phyloP scores from a whole-genome alignment of 768 basidiomycete species.

The Lepiota venenata region DNA sequence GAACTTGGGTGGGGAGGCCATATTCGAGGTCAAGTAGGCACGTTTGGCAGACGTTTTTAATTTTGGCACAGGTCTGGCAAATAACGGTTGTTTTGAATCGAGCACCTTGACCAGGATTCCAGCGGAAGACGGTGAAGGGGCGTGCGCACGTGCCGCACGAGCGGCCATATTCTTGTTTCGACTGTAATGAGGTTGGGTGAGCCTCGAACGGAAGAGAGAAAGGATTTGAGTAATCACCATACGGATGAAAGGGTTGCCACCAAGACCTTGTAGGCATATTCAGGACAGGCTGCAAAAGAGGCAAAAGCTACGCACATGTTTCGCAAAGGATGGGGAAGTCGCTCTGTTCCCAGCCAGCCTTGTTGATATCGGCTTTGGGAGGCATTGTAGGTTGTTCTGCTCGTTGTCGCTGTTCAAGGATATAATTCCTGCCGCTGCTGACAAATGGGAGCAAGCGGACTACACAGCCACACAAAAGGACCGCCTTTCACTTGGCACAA shows the following conservation, averaged over 20 bases:
- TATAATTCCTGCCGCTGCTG: neutral
- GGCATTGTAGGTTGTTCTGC: conserved; percentile 20
- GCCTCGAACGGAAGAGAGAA: neutral
- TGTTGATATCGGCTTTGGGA: conserved; percentile 88
- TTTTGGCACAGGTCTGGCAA: conserved; percentile 96
- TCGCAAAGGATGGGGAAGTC: conserved; percentile 95
- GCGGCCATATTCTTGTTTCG: conserved; percentile 94
- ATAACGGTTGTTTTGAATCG: conserved; percentile 97
- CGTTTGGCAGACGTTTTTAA: conserved; percentile 96
- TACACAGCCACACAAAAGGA: conserved; percentile 8
- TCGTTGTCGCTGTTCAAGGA: neutral
- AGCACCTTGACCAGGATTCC: conserved; percentile 94
- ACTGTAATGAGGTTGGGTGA: conserved; percentile 41
- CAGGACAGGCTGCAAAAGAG: neutral
- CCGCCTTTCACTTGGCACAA: neutral
- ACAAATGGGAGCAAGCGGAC: conserved; percentile 1
- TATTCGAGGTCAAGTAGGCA: conserved; percentile 97
- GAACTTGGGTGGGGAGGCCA: conserved; percentile 92
- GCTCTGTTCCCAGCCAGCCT: conserved; percentile 91
- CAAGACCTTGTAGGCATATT: conserved; percentile 55
- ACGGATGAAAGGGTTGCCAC: conserved; percentile 87
- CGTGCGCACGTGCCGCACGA: conserved; percentile 98
- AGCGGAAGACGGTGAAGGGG: conserved; percentile 96
- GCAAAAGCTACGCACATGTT: conserved; percentile 57
- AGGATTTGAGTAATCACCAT: conserved; percentile 59